A percentile compares a stretch with the other conserved stretches of the same genome.
These are phyloP conservation scores for Maudiozyma barnettii DNA, from an alignment of 805 yeast genomes.

Conservation along the genomic window DNA sequence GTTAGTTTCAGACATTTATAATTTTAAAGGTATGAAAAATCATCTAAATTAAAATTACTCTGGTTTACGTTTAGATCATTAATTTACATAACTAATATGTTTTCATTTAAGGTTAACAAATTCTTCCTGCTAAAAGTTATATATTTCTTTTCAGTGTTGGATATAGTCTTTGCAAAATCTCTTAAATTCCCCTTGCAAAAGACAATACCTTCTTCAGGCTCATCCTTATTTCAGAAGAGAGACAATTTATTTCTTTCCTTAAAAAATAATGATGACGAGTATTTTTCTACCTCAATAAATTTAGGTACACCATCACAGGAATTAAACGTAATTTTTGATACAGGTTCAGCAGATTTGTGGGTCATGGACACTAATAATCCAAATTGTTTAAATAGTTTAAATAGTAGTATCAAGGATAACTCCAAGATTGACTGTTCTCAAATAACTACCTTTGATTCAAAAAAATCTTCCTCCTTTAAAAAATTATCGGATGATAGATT, in stretches of 20 bases:
- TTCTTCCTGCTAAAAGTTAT: no score
- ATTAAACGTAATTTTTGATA: constrained; percentile 54
- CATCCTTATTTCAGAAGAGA: background rate
- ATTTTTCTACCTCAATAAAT: constrained; percentile 23
- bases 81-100: no score
- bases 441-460: constrained; percentile 8
- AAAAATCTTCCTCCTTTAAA: constrained; percentile 11
- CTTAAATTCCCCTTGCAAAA: background rate
- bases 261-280: constrained; percentile 11
- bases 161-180: background rate
- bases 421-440: constrained; percentile 17
- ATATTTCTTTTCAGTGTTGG: background rate
- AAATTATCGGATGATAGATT: constrained; percentile 18
- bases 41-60: no score
- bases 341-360: constrained; percentile 66
- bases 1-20: no score
- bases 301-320: constrained; percentile 42
- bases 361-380: constrained; percentile 34
- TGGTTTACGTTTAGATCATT: no score
- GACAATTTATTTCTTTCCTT: constrained; percentile 7
- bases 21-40: no score
- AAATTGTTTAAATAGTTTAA: constrained; percentile 14
- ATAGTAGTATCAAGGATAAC: constrained; percentile 6
- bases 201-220: background rate
- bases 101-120: no score